Percentiles rank a stretch among this genome's conserved stretches.
These are phyloP conservation scores for Stenocarpella maydis DNA, from an alignment of 2,329 filamentous ascomycete species.

Conservation along the genomic window DNA sequence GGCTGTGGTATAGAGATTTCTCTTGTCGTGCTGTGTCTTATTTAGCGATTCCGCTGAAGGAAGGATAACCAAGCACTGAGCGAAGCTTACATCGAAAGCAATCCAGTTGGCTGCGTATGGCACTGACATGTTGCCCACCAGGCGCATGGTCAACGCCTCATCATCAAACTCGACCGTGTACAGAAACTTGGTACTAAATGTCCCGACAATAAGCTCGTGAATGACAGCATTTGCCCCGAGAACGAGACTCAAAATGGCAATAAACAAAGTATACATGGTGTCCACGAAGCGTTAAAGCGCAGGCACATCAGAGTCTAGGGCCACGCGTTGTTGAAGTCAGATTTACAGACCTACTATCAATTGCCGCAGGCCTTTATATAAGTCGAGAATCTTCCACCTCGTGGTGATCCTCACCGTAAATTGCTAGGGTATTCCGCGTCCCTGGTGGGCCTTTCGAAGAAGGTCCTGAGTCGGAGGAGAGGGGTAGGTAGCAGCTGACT, in stretches of 20 bases:
- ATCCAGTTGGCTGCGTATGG: slow-evolving; percentile 24
- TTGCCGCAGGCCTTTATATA: neutral
- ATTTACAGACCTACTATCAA: neutral
- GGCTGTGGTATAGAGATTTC: neutral
- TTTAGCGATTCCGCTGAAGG: neutral
- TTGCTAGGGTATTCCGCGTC: no score
- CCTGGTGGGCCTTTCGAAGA: no score
- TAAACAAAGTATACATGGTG: neutral
- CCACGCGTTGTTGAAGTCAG: neutral
- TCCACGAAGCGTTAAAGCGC: no score
- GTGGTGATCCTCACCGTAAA: neutral
- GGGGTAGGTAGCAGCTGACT: no score
- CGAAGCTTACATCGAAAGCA: slow-evolving; percentile 1
- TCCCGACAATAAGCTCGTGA: slow-evolving; percentile 44
- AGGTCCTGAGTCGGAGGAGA: no score
- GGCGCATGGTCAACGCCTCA: slow-evolving; percentile 36
- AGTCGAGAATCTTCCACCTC: neutral
- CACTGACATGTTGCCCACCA: slow-evolving; percentile 38
- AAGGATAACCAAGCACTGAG: neutral
- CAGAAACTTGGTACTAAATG: slow-evolving; percentile 42
- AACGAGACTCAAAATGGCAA: neutral
- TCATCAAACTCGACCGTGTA: slow-evolving; percentile 46
- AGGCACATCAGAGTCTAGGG: neutral
- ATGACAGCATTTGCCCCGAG: slow-evolving; percentile 17
- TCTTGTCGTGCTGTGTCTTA: slow-evolving; percentile 13